Base-by-base conservation (phyloP, 805 yeast genomes). In the Saccharomyces mikatae region DNA sequence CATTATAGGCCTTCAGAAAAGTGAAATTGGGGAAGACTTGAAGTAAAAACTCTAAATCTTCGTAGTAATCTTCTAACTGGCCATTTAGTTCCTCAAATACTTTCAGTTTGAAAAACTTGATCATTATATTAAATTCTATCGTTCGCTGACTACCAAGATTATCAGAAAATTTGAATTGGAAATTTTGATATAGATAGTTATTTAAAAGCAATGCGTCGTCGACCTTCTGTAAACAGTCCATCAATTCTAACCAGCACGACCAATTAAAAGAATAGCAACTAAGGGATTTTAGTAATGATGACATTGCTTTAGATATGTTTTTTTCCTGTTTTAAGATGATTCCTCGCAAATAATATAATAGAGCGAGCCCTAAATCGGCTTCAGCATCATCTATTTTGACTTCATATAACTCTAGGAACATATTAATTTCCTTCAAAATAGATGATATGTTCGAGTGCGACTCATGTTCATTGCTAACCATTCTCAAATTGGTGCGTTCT, bases 191-290 rank as follows among this genome's bases (percentile, higher is more conserved):
- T 66, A 58, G 77, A 65, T 58, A 73, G 69, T 57, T 71, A 64
- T 46, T 76, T 58, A 57, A 78, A 63, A 52, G 62, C 60, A 49
- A 73, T 0, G 89, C 85, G 53, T 86, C 87, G 56, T 84, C 86
- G 53, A 82, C 76, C 30, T 81, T 77, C 6, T 80, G 70, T 29
- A 89, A 71, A 52, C 88, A 81, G 3, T 81, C 73, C 11, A 82
- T 72, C 44, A 94, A 74, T 65, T 92, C 97, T 54, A 79, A 76
- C 97, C 97, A 94, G 55, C 94, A 86, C 53, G 91, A 80, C 99
- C 99, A 94, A 68, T 92, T 92, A 68, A 78, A 87, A 0, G 97
- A 96, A 61, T 84, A 89, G 29, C 77, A 51, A 26, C 77, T 73
- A 13, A 92, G 65, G 0, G 97, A 85, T 49, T 76, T 76, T 30